phyloP scores from a whole-genome alignment of 768 basidiomycete genomes.

The Flagelloscypha sp. region DNA sequence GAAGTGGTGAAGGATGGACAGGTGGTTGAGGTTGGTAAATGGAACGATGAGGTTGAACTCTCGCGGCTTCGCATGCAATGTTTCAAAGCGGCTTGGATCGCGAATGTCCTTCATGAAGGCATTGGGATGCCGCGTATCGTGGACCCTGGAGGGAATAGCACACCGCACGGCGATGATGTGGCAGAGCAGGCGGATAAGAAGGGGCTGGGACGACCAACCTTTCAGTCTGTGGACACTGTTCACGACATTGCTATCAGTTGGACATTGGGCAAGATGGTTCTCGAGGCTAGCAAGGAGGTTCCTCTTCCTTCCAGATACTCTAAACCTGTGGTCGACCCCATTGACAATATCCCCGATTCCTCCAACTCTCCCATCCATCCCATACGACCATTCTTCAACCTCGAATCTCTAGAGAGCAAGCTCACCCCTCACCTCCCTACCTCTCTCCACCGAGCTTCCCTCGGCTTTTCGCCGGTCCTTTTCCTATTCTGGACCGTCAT shows the following conservation, averaged over 20 bases:
- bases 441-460: constrained; percentile 50
- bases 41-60: constrained; percentile 71
- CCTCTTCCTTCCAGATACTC: constrained; percentile 34
- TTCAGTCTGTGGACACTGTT: constrained; percentile 90
- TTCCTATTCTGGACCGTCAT: constrained; percentile 47
- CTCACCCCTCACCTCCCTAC: constrained; percentile 61
- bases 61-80: constrained; percentile 93
- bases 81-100: constrained; percentile 98
- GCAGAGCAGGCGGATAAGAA: constrained; percentile 72
- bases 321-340: constrained; percentile 63
- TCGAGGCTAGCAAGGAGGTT: constrained; percentile 90
- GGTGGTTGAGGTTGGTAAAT: constrained; percentile 55
- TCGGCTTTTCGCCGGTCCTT: constrained; percentile 68
- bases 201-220: constrained; percentile 73
- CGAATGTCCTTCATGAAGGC: constrained; percentile 93
- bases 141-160: constrained; percentile 74
- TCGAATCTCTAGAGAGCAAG: constrained; percentile 54
- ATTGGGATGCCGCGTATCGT: constrained; percentile 89
- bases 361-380: constrained; percentile 48
- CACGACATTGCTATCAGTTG: constrained; percentile 92
- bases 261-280: constrained; percentile 98
- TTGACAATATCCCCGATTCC: constrained; percentile 53
- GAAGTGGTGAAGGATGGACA: constrained; percentile 54
- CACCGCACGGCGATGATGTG: constrained; percentile 63
- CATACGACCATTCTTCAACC: constrained; percentile 53